A percentile compares a stretch with the other conserved stretches of the same genome.
Evolutionary conservation across 1,284 basidiomycete species (phyloP).

Genomic region (Hemileia vastatrix): DNA sequence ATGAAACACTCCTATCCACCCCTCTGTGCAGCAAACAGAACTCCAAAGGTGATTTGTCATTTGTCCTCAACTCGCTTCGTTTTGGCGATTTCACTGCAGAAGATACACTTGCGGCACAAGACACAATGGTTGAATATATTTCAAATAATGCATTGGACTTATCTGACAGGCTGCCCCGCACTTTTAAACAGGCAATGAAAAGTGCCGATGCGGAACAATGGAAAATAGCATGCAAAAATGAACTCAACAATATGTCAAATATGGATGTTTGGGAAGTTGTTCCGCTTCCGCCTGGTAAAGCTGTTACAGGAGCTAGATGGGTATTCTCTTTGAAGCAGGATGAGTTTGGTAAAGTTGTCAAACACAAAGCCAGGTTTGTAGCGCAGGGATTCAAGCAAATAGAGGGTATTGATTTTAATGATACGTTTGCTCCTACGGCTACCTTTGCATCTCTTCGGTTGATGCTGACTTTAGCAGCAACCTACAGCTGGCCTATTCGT

Average conservation of each 20-base stretch:
- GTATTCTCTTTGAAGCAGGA: conserved; percentile 7
- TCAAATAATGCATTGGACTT: too few species aligned
- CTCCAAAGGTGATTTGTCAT: too few species aligned
- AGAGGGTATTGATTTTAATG: conserved; percentile 8
- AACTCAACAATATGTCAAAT: neutral
- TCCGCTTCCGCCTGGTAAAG: neutral
- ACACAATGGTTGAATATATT: too few species aligned
- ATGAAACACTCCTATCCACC: too few species aligned
- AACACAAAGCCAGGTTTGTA: conserved; percentile 3
- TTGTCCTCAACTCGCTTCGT: too few species aligned
- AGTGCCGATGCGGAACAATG: neutral
- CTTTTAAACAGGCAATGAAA: neutral
- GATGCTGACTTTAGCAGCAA: too few species aligned
- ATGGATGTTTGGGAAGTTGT: neutral
- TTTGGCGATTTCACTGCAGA: too few species aligned
- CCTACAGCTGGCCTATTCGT: too few species aligned
- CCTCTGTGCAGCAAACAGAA: too few species aligned
- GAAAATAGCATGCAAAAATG: conserved; percentile 5
- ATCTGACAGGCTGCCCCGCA: neutral
- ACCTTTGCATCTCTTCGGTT: neutral
- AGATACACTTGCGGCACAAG: too few species aligned
- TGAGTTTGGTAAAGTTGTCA: neutral
- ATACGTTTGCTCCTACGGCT: neutral
- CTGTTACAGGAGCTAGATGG: neutral
- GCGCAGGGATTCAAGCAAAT: conserved; percentile 7